phyloP scores from a whole-genome alignment of 352 stramenopile genomes.

The Pythium catenulatum region DNA sequence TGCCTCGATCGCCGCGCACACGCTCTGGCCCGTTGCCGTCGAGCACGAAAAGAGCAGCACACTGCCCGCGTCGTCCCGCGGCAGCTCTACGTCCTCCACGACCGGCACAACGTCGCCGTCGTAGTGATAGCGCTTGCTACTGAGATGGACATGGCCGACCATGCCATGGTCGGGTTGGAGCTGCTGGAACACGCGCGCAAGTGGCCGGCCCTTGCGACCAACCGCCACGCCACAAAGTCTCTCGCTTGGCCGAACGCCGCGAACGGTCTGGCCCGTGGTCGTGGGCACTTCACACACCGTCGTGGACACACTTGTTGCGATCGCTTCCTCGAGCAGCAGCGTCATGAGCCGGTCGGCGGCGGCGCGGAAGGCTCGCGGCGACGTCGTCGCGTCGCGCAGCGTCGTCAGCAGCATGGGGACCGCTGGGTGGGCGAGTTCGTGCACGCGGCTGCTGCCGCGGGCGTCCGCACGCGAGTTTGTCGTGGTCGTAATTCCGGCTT shows the following conservation, averaged over 20 bases:
- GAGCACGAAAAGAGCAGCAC: constrained; percentile 22
- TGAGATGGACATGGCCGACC: constrained; percentile 50
- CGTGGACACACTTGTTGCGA: constrained; percentile 63
- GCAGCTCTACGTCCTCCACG: constrained; percentile 52
- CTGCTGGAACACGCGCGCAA: constrained; percentile 74
- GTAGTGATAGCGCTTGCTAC: not conserved
- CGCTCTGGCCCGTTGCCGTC: not conserved
- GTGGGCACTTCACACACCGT: constrained; percentile 65
- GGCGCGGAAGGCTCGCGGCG: constrained; percentile 58
- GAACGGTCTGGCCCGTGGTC: constrained; percentile 61
- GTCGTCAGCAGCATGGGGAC: constrained; percentile 73
- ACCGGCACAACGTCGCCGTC: not conserved
- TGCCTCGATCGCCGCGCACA: constrained; percentile 33
- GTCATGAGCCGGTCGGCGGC: constrained; percentile 73
- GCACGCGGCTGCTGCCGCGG: not conserved
- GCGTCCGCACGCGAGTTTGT: not conserved
- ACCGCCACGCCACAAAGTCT: constrained; percentile 70
- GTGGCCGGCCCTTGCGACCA: constrained; percentile 66
- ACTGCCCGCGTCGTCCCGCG: not conserved
- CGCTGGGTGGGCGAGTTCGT: constrained; percentile 50
- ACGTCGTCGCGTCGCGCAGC: constrained; percentile 65
- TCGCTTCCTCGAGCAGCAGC: constrained; percentile 79
- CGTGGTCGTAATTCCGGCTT: not conserved
- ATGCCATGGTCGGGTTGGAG: constrained; percentile 70
- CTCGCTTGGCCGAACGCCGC: constrained; percentile 52